Evolutionary conservation across 208 protist genomes (phyloP), one percentile per base, ranked within the genome.

Genomic region (Strigomonas culicis): DNA sequence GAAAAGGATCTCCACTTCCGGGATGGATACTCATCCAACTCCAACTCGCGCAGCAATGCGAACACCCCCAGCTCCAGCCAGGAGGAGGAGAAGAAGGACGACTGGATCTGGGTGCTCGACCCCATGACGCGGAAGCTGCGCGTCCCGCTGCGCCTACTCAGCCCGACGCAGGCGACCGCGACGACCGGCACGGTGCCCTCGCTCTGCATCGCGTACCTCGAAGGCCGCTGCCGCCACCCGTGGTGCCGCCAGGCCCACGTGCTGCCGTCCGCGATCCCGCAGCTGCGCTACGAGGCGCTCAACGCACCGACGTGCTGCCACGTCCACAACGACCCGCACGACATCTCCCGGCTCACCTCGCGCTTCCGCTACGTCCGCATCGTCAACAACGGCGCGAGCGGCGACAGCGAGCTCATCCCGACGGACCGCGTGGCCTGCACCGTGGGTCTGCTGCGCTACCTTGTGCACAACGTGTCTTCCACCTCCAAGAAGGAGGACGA

Each of bases 231-330:
- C 74, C 81, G 89, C 24, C 89, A 95, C 51, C 81, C 82, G 36
- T 95, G 89, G 89, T 95, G 89, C 64, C 77, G 89, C 22, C 89
- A 95, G 80, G 86, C 86, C 22, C 89, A 95, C 63, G 89, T 95
- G 4, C 56, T 86, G 34, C 81, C 84, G 0, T 64, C 65, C 21
- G 82, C 80, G 4, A 91, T 95, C 46, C 75, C 77, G 66, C 81
- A 88, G 70, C 79, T 95, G 32, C 85, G 89, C 27, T 78, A 92
- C 60, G 86, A 95, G 63, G 89, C 89, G 19, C 77, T 93, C 25
- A 74, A 88, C 62, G 86, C 89, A 6, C 89, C 89, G 13, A 95
- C 89, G 11, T 95, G 89, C 65, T 95, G 89, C 71, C 75, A 75
- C 46, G 67, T 82, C 28, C 89, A 95, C 69, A 74, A 86, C 27